phyloP scores from a whole-genome alignment of 306 rosid genomes.

The Cucurbita maxima region DNA sequence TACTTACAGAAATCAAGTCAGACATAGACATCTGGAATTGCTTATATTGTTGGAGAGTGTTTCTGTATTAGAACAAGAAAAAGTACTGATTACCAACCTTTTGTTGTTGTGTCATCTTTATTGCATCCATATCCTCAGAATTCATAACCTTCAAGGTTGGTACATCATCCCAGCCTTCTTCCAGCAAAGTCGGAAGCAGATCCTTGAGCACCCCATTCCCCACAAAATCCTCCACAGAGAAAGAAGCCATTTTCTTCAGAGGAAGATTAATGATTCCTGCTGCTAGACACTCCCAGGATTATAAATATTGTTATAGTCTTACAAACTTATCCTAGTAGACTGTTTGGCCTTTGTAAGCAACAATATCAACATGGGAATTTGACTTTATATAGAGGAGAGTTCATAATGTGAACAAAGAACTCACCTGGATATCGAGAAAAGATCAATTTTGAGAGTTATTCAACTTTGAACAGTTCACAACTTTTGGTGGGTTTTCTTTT shows the following conservation, averaged over 20 bases:
- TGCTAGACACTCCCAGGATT: neutral
- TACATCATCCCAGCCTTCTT: slow-evolving; percentile 91
- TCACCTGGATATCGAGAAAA: neutral
- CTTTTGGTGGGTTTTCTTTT: neutral
- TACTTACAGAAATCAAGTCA: neutral
- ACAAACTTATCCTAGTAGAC: neutral
- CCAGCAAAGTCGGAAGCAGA: slow-evolving; percentile 46
- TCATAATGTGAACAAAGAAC: neutral
- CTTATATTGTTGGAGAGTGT: neutral
- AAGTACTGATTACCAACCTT: slow-evolving; percentile 31
- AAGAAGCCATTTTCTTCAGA: slow-evolving; percentile 47
- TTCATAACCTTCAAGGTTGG: slow-evolving; percentile 78
- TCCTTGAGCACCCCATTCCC: slow-evolving; percentile 66
- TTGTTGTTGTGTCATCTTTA: slow-evolving; percentile 57
- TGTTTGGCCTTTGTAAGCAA: neutral
- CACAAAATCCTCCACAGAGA: slow-evolving; percentile 59
- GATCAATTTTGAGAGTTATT: neutral
- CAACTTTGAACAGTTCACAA: neutral
- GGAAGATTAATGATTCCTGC: neutral
- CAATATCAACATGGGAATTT: neutral
- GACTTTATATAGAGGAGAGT: neutral
- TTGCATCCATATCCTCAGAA: slow-evolving; percentile 57
- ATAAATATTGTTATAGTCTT: neutral
- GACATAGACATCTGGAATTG: neutral
- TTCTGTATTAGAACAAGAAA: neutral